Conservation (phyloP, 2,329 filamentous ascomycete species). For the Neopestalotiopsis sp. region DNA sequence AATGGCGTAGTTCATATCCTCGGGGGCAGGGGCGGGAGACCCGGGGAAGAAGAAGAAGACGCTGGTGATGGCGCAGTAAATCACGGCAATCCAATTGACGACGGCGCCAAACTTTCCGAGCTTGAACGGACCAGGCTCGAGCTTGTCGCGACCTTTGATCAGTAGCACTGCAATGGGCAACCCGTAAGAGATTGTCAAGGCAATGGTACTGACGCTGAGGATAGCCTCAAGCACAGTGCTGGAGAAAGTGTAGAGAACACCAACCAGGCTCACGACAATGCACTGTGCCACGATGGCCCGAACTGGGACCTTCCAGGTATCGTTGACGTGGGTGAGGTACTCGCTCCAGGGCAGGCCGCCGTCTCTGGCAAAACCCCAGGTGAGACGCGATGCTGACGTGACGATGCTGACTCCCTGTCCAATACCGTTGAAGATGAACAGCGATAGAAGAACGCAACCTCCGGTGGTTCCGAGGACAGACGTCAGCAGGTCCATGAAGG, state of each 20-base stretch:
- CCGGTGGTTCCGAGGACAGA: conserved; percentile 44
- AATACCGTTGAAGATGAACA: conserved; percentile 62
- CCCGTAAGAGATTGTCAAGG: conserved; percentile 56
- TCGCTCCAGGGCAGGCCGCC: conserved; percentile 50
- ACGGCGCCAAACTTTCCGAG: conserved; percentile 49
- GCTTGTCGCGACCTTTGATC: conserved; percentile 54
- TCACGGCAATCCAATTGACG: conserved; percentile 53
- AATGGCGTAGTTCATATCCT: conserved; percentile 64
- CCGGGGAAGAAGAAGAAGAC: conserved; percentile 61
- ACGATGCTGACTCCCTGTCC: conserved; percentile 57
- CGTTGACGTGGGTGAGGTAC: conserved; percentile 51
- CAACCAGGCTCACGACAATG: conserved; percentile 49
- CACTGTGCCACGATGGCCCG: conserved; percentile 59
- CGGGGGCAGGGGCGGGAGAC: conserved; percentile 45
- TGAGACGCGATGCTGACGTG: conserved; percentile 56
- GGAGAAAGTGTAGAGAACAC: conserved; percentile 60
- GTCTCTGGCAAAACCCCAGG: conserved; percentile 60
- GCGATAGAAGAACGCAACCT: conserved; percentile 49
- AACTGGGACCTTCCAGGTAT: conserved; percentile 55
- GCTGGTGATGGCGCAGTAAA: conserved; percentile 57
- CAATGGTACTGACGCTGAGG: conserved; percentile 60
- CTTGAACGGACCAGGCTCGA: conserved; percentile 50
- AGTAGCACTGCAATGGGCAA: conserved; percentile 56
- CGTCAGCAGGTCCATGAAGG: conserved; percentile 54
- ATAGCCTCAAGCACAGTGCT: conserved; percentile 58